phyloP scores from a whole-genome alignment of 1,284 basidiomycete genomes.

The Ganoderma resinaceum region DNA sequence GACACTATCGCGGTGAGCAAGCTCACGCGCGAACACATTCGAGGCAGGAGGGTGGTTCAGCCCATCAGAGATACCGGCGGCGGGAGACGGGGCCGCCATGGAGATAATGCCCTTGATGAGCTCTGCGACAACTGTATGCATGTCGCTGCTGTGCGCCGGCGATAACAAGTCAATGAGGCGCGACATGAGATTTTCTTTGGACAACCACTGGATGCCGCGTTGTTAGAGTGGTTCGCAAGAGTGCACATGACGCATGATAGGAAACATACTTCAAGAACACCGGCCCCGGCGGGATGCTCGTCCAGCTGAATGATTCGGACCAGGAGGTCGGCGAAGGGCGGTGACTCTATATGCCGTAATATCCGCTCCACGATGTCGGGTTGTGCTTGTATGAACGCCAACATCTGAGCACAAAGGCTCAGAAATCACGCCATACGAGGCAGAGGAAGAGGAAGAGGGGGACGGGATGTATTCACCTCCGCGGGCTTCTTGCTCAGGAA shows the following conservation, averaged over 20 bases:
- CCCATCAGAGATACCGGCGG: slow-evolving; percentile 69
- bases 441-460: slow-evolving; percentile 29
- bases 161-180: slow-evolving; percentile 87
- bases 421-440: slow-evolving; percentile 36
- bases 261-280: slow-evolving; percentile 84
- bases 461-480: slow-evolving; percentile 68
- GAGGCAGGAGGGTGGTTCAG: slow-evolving; percentile 75
- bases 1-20: slow-evolving; percentile 83
- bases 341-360: slow-evolving; percentile 87
- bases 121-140: slow-evolving; percentile 91
- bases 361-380: slow-evolving; percentile 87
- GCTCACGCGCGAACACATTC: slow-evolving; percentile 89
- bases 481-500: slow-evolving; percentile 89
- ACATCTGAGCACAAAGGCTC: slow-evolving; percentile 70
- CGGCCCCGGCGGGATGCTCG: slow-evolving; percentile 82
- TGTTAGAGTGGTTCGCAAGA: slow-evolving; percentile 43
- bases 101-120: slow-evolving; percentile 96
- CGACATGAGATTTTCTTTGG: slow-evolving; percentile 84
- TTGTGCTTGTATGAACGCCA: slow-evolving; percentile 88
- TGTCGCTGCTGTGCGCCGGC: slow-evolving; percentile 77
- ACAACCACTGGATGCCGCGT: slow-evolving; percentile 77
- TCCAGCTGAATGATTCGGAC: slow-evolving; percentile 94
- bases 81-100: slow-evolving; percentile 90
- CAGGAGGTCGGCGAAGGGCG: slow-evolving; percentile 92
- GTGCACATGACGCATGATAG: slow-evolving; percentile 38